A percentile compares a stretch with the other conserved stretches of the same genome.
phyloP scores from a whole-genome alignment of 169 alveolate genomes.

The Plasmodium falciparum region DNA sequence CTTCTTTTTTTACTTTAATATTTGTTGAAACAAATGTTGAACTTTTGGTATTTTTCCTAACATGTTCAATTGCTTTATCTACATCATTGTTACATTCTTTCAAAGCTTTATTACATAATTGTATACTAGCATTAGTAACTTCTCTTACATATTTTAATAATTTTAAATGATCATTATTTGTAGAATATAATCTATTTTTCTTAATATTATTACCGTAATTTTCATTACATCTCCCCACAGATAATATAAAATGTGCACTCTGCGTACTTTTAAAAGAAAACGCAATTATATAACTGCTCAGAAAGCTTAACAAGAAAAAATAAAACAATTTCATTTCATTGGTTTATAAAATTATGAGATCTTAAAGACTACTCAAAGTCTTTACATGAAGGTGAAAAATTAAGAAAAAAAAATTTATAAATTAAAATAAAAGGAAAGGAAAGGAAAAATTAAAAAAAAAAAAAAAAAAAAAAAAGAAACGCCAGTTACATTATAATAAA shows the following conservation, averaged over 20 bases:
- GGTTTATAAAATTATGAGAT: neutral
- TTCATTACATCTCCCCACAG: too few relatives aligned
- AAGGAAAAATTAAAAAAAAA: too few relatives aligned
- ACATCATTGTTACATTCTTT: slow-evolving; percentile 51
- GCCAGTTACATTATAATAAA: neutral
- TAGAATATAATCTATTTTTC: neutral
- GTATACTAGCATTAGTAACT: slow-evolving; percentile 69
- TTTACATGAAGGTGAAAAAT: slow-evolving; percentile 8
- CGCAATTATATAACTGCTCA: slow-evolving; percentile 4
- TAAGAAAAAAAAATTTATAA: neutral
- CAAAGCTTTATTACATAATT: slow-evolving; percentile 49
- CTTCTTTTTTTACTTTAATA: slow-evolving; percentile 60
- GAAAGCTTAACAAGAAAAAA: neutral
- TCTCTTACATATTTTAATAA: slow-evolving; percentile 53
- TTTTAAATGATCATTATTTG: slow-evolving; percentile 29
- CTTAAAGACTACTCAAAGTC: neutral
- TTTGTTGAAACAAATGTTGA: slow-evolving; percentile 23
- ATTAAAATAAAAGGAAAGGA: neutral
- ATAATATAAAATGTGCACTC: neutral
- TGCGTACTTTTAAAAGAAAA: slow-evolving; percentile 21
- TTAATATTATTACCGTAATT: too few relatives aligned
- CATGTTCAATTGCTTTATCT: slow-evolving; percentile 58
- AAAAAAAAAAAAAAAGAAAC: neutral
- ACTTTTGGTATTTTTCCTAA: slow-evolving; percentile 37
- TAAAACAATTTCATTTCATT: slow-evolving; percentile 41